Evolutionary conservation across 2,329 filamentous ascomycete genomes (phyloP), one percentile per base, ranked within the genome.

Genomic region (Corinectria fuckeliana): DNA sequence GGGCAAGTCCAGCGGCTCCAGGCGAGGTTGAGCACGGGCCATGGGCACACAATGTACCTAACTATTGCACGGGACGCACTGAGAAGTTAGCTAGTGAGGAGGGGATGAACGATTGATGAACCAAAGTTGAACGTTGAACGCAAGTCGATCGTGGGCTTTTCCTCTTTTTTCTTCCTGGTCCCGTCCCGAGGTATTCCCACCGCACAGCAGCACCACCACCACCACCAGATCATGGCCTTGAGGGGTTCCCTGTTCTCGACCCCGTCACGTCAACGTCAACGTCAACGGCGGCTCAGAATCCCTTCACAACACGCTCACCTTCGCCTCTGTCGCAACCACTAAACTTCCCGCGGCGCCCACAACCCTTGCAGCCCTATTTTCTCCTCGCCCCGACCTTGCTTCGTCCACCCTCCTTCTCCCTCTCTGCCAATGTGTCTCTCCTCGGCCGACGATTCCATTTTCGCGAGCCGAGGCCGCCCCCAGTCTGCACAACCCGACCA

Each of bases 371-470:
- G 32, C 47, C 23, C 30, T 21, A 20, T 48, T 56, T 51, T 30
- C 47, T 53, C 16, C 48, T 51, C 54, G 42, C 36, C 28, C 41
- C 41, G 51, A 42, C 38, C 57, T 58, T 57, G 30, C 57, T 18
- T 55, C 45, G 38, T 47, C 48, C 44, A 23, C 50, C 56, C 44
- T 36, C 50, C 16, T 68, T 72, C 68, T 65, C 57, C 16, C 68
- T 72, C 68, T 65, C 57, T 67, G 64, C 73, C 69, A 76, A 77
- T 77, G 75, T 75, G 69, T 72, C 69, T 72, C 71, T 69, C 63
- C 68, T 68, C 61, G 67, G 71, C 74, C 71, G 64, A 69, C 73
- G 71, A 68, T 68, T 70, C 69, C 65, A 76, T 72, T 69, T 69
- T 68, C 71, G 68, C 71, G 70, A 76, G 69, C 74, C 75, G 71